Evolutionary conservation across 345 rosid species (phyloP).

Genomic region (Isatis tinctoria): DNA sequence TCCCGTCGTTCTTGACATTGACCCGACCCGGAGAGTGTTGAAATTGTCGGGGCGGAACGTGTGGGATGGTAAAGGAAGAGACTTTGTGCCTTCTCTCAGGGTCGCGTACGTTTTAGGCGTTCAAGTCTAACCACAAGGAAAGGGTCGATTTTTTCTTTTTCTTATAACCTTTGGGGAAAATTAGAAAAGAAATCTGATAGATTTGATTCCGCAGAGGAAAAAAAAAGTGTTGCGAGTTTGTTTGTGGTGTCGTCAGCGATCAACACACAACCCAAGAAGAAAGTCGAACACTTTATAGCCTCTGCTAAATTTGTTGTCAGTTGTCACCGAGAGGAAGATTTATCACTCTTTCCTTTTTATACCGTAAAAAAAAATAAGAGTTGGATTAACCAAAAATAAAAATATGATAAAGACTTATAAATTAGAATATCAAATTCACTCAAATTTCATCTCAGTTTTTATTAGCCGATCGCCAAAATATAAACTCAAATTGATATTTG

Average conservation of each 20-base stretch:
- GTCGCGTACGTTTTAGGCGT: conserved; percentile 25
- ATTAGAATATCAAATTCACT: too few species aligned
- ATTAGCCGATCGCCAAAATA: background rate
- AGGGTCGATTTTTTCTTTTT: background rate
- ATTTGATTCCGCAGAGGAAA: conserved; percentile 8
- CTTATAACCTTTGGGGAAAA: background rate
- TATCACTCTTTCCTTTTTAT: background rate
- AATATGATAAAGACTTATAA: too few species aligned
- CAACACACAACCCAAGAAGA: conserved; percentile 27
- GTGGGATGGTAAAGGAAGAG: conserved; percentile 20
- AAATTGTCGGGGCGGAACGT: background rate
- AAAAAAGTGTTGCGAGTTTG: background rate
- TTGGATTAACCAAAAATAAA: background rate
- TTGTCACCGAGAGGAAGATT: background rate
- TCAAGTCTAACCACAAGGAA: conserved; percentile 1
- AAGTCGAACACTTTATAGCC: background rate
- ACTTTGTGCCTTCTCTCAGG: background rate
- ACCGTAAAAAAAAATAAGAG: background rate
- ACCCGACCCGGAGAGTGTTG: conserved; percentile 11
- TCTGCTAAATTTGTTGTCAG: background rate
- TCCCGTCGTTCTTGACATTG: conserved; percentile 18
- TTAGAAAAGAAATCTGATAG: background rate
- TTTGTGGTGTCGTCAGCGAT: conserved; percentile 16
- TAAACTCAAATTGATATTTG: background rate
- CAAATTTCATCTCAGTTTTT: too few species aligned